These are phyloP conservation scores for Astrocystis sublimbata DNA, from an alignment of 495 filamentous ascomycete species.

Conservation along the genomic window DNA sequence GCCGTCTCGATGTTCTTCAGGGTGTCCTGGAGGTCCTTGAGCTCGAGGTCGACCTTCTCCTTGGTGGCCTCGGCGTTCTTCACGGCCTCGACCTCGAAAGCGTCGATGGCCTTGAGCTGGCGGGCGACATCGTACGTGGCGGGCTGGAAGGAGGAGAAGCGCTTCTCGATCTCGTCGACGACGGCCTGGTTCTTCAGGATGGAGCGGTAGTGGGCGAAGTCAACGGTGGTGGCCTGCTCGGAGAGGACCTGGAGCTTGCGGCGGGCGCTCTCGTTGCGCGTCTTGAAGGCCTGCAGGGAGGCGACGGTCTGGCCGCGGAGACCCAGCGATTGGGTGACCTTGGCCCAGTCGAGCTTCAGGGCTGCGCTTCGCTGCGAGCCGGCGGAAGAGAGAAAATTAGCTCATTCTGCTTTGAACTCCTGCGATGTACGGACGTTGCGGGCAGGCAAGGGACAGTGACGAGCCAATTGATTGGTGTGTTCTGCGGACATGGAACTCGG, in stretches of 20 bases:
- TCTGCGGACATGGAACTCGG: background rate
- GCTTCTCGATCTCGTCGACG: constrained; percentile 94
- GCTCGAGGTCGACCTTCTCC: constrained; percentile 87
- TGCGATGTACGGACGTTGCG: background rate
- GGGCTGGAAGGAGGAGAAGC: constrained; percentile 87
- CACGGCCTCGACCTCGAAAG: constrained; percentile 94
- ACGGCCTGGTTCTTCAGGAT: constrained; percentile 91
- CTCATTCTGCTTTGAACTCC: constrained; percentile 47
- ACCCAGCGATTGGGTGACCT: constrained; percentile 86
- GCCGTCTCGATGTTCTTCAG: constrained; percentile 96
- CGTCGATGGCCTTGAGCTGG: constrained; percentile 96
- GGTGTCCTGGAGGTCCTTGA: constrained; percentile 88
- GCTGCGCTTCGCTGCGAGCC: constrained; percentile 86
- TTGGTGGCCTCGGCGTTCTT: constrained; percentile 97
- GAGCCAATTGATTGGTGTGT: constrained; percentile 1
- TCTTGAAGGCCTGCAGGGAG: constrained; percentile 94
- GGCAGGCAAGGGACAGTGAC: constrained; percentile 14
- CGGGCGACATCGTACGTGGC: constrained; percentile 83
- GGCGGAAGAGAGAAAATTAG: constrained; percentile 46
- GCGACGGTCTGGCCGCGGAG: constrained; percentile 91
- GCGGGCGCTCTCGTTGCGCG: constrained; percentile 98
- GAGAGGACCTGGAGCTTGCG: constrained; percentile 80
- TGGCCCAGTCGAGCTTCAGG: constrained; percentile 98
- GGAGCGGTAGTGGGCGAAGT: constrained; percentile 91
- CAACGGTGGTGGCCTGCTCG: constrained; percentile 77